Evolutionary conservation across 257 asterid genomes (phyloP), one percentile per base, ranked within the genome.

Genomic region (Craterostigma plantagineum): DNA sequence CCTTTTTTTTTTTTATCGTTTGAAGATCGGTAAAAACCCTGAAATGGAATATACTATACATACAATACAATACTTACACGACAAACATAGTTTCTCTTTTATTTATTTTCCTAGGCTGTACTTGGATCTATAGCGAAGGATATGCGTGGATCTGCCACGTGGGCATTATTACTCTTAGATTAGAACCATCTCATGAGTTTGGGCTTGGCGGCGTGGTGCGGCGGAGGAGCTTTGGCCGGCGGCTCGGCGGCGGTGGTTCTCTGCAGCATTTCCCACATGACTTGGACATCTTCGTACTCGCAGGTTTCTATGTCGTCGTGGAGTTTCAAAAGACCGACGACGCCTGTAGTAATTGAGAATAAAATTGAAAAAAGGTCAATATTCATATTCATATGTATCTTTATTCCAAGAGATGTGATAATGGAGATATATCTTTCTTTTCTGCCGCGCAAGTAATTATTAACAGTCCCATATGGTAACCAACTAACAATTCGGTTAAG

Each of bases 251-350:
- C 30, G 30, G 30, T 23, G 30, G 77, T 63, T 60, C 58, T 64
- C 34, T 74, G 69, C 48, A 86, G 64, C 94, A 86, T 86, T 48
- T 86, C 91, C 96, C 96, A 86, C 96, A 86, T 86, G 34, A 81
- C 79, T 39, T 69, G 92, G 51, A 86, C 91, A 45, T 86, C 96
- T 69, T 78, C 84, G 18, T 86, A 86, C 1, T 86, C 96, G 60
- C 96, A 86, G 0, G 92, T 81, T 54, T 86, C 84, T 50, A 86
- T 78, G 55, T 86, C 94, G 9, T 81, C 79, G 7, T 46, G 86
- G 6, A 86, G 94, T 49, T 86, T 86, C 84, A 81, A 54, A 54
- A 81, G 87, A 33, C 23, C 41, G 11, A 13, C 15, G 18, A 14
- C 43, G n/a, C 6, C 9, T 38, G 8, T 15, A 8, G 43, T 4